Conservation (phyloP, 345 rosid species). For the Eutrema yunnanense region DNA sequence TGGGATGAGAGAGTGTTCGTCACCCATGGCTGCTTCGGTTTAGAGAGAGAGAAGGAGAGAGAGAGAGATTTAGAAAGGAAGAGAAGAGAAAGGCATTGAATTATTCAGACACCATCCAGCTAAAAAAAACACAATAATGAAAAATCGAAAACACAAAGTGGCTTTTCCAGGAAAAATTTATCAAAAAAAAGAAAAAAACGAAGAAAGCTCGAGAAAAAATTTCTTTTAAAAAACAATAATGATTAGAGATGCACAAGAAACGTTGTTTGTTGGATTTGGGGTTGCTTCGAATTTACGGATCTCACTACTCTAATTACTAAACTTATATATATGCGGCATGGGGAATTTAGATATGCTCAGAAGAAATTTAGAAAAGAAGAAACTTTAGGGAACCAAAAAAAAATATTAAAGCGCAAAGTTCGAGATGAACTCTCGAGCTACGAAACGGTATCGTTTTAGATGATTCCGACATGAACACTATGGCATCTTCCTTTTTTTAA, state of each 20-base stretch:
- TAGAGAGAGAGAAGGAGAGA: slow-evolving; percentile 17
- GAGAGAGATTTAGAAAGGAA: slow-evolving; percentile 37
- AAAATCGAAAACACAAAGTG: slow-evolving; percentile 18
- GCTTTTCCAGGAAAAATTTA: background rate
- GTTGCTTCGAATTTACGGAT: slow-evolving; percentile 31
- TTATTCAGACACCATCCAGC: slow-evolving; percentile 30
- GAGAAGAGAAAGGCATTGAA: slow-evolving; percentile 46
- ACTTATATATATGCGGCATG: background rate
- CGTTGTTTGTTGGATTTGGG: slow-evolving; percentile 7
- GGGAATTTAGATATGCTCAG: background rate
- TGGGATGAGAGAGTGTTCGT: slow-evolving; percentile 58
- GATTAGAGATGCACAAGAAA: slow-evolving; percentile 21
- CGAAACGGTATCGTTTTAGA: slow-evolving; percentile 2
- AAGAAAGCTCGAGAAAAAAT: background rate
- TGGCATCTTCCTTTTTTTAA: background rate
- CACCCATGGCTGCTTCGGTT: slow-evolving; percentile 51
- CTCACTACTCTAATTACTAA: background rate
- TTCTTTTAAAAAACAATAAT: slow-evolving; percentile 23
- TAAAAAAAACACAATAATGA: slow-evolving; percentile 21
- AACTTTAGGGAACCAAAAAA: background rate
- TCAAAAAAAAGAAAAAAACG: background rate
- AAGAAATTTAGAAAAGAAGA: slow-evolving; percentile 3
- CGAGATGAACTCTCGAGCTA: slow-evolving; percentile 10
- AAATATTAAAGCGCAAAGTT: slow-evolving; percentile 9
- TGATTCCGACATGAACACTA: slow-evolving; percentile 14